Percentiles rank a stretch among this genome's conserved stretches.
Evolutionary conservation across 495 filamentous ascomycete genomes (phyloP).

Genomic region (Lasiosphaeria hispida): DNA sequence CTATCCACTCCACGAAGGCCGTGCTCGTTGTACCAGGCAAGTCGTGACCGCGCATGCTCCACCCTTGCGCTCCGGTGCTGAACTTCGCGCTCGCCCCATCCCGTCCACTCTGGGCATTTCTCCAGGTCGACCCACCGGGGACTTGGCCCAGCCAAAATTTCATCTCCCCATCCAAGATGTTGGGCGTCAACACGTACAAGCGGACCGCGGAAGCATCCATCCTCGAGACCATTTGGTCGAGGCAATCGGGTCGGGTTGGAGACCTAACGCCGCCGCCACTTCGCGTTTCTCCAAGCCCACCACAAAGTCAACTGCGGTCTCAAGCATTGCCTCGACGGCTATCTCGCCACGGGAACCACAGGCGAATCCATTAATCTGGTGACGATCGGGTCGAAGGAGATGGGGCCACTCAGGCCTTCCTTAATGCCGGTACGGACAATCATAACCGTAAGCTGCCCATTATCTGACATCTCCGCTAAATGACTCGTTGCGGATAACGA

Average conservation of each 20-base stretch:
- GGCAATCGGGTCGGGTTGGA: conserved; percentile 8
- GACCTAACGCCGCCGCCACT: conserved; percentile 13
- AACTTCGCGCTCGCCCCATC: too few relatives aligned
- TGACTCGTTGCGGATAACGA: conserved; percentile 5
- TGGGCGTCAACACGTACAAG: background rate
- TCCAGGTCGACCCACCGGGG: too few relatives aligned
- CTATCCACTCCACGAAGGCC: too few relatives aligned
- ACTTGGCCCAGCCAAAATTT: too few relatives aligned
- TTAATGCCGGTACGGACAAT: conserved; percentile 1
- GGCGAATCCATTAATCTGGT: conserved; percentile 1
- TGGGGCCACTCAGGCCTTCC: conserved; percentile 10
- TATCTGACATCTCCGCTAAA: background rate
- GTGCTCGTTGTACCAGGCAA: too few relatives aligned
- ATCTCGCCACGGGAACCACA: conserved; percentile 4
- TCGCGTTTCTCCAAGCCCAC: conserved; percentile 11
- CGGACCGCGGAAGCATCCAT: conserved; percentile 1
- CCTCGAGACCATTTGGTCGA: conserved; percentile 5
- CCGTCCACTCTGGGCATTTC: too few relatives aligned
- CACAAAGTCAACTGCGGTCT: conserved; percentile 8
- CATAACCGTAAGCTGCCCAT: background rate
- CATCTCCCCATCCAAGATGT: too few relatives aligned
- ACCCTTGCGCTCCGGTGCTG: too few relatives aligned
- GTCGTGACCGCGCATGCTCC: too few relatives aligned
- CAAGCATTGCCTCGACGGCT: conserved; percentile 3
- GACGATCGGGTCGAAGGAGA: conserved; percentile 11